Evolutionary conservation across 768 basidiomycete genomes (phyloP), one percentile per base, ranked within the genome.

Genomic region (Mycena indigotica): DNA sequence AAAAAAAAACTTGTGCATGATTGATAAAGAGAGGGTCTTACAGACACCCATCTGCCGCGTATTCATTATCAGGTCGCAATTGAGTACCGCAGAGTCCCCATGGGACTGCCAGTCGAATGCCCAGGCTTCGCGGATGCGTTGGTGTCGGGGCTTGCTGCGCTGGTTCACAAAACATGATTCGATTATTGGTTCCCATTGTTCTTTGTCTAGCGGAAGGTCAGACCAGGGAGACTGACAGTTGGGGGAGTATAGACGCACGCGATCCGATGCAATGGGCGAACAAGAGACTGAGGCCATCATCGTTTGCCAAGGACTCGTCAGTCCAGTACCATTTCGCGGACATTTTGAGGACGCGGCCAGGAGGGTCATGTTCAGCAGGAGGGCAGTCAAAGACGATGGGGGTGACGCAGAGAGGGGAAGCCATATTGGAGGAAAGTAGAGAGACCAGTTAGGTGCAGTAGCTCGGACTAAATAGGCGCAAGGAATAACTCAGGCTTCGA

Each of bases 221-320:
- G 26, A 16, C 38, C 41, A 16, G 48, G 12, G 28, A 4, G 8
- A 28, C 15, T 5, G 29, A 32, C 25, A 19, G 24, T n/a, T n/a
- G n/a, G 15, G 24, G n/a, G 24, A 32, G 24, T 15, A 21, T 4
- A 19, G 25, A 75, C 77, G 61, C 64, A 81, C 82, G 78, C 54
- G 77, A 67, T 4, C 78, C 80, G 16, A 79, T 73, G 54, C 80
- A 77, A 58, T 83, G 81, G 15, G 77, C 72, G 51, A 81, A 78
- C 15, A 82, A 55, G 41, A 83, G 63, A 1, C 79, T 82, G 28
- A 82, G 44, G 0, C 80, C 80, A 5, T 66, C 48, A 4, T 28
- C 46, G 55, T 75, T 73, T 12, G 65, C 52, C 2, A 50, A 50
- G 5, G 72, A 73, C 1, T 63, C 46, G 4, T 55, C 56, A 5